A percentile compares a stretch with the other conserved stretches of the same genome.
phyloP scores from a whole-genome alignment of 495 filamentous ascomycete species.

The Aspergillus incahuasiensis region DNA sequence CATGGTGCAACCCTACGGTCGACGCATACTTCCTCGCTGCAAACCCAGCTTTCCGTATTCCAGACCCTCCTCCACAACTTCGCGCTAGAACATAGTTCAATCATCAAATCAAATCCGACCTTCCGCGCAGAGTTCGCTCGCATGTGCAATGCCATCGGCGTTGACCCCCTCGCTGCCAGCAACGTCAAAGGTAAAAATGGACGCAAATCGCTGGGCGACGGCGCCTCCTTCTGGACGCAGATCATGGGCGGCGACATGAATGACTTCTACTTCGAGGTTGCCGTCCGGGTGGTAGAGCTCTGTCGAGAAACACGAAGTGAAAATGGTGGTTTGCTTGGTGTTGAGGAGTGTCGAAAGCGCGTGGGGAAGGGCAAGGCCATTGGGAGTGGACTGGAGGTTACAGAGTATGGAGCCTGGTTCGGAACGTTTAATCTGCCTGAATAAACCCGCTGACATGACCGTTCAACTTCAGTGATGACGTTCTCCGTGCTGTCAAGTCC shows the following conservation, averaged over 20 bases:
- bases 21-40: constrained; percentile 73
- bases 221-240: constrained; percentile 83
- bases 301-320: constrained; percentile 82
- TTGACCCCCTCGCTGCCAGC: constrained; percentile 82
- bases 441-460: neutral
- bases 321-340: constrained; percentile 87
- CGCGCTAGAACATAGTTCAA: constrained; percentile 86
- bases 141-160: constrained; percentile 96
- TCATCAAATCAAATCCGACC: constrained; percentile 88
- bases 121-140: constrained; percentile 97
- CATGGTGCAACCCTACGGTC: constrained; percentile 83
- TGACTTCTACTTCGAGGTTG: constrained; percentile 97
- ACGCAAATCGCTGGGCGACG: constrained; percentile 38
- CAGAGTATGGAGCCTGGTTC: constrained; percentile 43
- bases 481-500: constrained; percentile 82
- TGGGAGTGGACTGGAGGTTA: constrained; percentile 66
- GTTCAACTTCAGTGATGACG: constrained; percentile 65
- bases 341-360: constrained; percentile 71
- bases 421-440: neutral
- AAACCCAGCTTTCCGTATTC: constrained; percentile 92
- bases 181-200: constrained; percentile 52
- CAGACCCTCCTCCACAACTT: constrained; percentile 90
- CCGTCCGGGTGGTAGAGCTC: constrained; percentile 88
- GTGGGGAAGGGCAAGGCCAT: constrained; percentile 66
- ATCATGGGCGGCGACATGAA: constrained; percentile 86